phyloP scores from a whole-genome alignment of 805 yeast species.

The Nakazawaea peltata region DNA sequence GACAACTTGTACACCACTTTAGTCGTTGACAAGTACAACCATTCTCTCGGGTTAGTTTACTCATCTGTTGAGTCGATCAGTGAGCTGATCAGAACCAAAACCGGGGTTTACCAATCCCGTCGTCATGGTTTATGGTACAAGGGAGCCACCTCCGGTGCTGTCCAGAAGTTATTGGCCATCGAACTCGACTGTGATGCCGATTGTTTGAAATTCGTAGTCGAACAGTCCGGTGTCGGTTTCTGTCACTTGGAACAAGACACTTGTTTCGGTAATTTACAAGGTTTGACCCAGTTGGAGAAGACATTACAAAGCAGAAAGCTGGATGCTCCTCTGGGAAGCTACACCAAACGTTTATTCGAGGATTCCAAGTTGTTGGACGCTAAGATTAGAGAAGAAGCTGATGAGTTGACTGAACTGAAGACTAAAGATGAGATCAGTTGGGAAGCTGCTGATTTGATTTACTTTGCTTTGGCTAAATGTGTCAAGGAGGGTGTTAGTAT shows the following conservation, averaged over 20 bases:
- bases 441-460: constrained; percentile 91
- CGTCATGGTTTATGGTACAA: constrained; percentile 92
- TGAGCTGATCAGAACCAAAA: constrained; percentile 70
- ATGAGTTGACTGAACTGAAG: constrained; percentile 84
- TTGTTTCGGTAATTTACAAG: constrained; percentile 71
- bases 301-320: constrained; percentile 54
- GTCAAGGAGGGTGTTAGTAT: constrained; percentile 69
- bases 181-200: constrained; percentile 90
- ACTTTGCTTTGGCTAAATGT: constrained; percentile 47
- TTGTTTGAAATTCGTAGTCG: constrained; percentile 79
- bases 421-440: constrained; percentile 66
- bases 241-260: constrained; percentile 80
- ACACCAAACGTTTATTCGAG: constrained; percentile 78
- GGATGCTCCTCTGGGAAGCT: constrained; percentile 87
- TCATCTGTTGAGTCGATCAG: constrained; percentile 76
- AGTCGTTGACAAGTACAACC: constrained; percentile 61
- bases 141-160: constrained; percentile 95
- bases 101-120: constrained; percentile 93
- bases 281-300: constrained; percentile 60
- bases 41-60: constrained; percentile 83
- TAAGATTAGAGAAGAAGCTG: constrained; percentile 92
- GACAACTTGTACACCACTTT: constrained; percentile 85
- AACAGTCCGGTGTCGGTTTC: constrained; percentile 82
- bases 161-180: constrained; percentile 63
- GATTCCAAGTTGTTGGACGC: constrained; percentile 74